Evolutionary conservation across 2,329 filamentous ascomycete genomes (phyloP).

Genomic region (Microsporum canis): DNA sequence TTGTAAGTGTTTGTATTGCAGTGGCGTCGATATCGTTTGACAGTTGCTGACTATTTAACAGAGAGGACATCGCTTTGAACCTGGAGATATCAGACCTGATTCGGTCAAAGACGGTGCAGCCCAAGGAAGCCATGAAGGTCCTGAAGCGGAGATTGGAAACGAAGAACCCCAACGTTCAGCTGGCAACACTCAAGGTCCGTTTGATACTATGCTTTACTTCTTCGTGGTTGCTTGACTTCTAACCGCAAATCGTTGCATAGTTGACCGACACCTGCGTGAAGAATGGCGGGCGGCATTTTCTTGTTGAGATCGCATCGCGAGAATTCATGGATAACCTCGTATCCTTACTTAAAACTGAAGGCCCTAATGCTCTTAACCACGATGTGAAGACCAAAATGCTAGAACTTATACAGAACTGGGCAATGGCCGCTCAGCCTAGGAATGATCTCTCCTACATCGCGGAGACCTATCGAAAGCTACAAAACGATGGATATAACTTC

Average conservation of each 20-base stretch:
- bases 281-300: conserved; percentile 91
- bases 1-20: conserved; percentile 48
- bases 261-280: conserved; percentile 98
- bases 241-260: conserved; percentile 31
- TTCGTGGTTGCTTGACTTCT: background rate
- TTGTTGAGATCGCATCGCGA: conserved; percentile 85
- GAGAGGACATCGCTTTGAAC: conserved; percentile 93
- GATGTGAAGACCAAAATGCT: conserved; percentile 85
- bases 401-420: conserved; percentile 89
- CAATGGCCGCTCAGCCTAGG: conserved; percentile 73
- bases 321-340: conserved; percentile 98
- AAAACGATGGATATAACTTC: conserved; percentile 77
- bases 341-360: conserved; percentile 74
- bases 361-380: conserved; percentile 60
- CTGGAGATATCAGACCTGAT: conserved; percentile 97
- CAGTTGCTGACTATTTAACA: conserved; percentile 27
- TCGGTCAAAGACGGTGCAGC: conserved; percentile 91
- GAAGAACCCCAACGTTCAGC: conserved; percentile 93
- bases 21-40: background rate
- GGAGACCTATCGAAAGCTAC: conserved; percentile 72
- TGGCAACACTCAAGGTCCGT: conserved; percentile 76
- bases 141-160: conserved; percentile 89
- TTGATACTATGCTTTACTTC: background rate
- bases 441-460: conserved; percentile 75
- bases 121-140: conserved; percentile 95